Conservation (phyloP, 768 basidiomycete genomes). For the Pisolithus marmoratus region DNA sequence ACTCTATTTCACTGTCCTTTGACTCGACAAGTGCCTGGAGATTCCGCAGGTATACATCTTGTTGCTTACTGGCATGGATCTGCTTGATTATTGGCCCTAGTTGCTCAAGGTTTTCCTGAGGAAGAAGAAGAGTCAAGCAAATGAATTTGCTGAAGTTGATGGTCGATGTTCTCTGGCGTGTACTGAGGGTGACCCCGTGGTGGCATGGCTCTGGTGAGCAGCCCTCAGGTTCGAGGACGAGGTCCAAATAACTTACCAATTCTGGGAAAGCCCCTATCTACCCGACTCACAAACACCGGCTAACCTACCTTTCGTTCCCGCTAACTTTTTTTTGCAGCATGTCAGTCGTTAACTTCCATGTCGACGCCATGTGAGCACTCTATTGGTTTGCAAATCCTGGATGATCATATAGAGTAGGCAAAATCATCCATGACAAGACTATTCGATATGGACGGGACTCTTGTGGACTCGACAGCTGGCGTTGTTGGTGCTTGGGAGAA, state of each 20-base stretch:
- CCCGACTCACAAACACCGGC: not conserved
- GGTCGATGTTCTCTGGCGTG: slow-evolving; percentile 80
- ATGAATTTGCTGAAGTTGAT: slow-evolving; percentile 88
- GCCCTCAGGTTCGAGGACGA: not conserved
- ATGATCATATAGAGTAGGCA: not conserved
- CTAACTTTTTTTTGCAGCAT: slow-evolving; percentile 14
- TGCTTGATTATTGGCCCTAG: slow-evolving; percentile 93
- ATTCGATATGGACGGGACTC: slow-evolving; percentile 82
- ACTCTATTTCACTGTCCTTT: slow-evolving; percentile 95
- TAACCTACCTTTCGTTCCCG: not conserved
- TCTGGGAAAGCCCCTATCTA: not conserved
- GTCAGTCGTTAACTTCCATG: slow-evolving; percentile 31
- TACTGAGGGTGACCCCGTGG: slow-evolving; percentile 68
- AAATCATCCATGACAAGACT: slow-evolving; percentile 36
- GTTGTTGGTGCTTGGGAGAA: slow-evolving; percentile 78
- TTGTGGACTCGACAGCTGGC: slow-evolving; percentile 78
- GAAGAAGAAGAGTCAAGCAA: slow-evolving; percentile 82
- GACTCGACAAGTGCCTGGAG: slow-evolving; percentile 85
- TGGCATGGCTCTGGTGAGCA: slow-evolving; percentile 43
- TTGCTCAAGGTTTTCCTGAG: slow-evolving; percentile 92
- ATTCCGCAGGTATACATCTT: slow-evolving; percentile 83
- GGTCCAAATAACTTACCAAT: too few species aligned
- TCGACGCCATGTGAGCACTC: slow-evolving; percentile 35
- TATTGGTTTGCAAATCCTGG: not conserved
- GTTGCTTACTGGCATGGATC: slow-evolving; percentile 81